Conservation (phyloP, 192 early-diverging fungal species). For the Podila horticola region DNA sequence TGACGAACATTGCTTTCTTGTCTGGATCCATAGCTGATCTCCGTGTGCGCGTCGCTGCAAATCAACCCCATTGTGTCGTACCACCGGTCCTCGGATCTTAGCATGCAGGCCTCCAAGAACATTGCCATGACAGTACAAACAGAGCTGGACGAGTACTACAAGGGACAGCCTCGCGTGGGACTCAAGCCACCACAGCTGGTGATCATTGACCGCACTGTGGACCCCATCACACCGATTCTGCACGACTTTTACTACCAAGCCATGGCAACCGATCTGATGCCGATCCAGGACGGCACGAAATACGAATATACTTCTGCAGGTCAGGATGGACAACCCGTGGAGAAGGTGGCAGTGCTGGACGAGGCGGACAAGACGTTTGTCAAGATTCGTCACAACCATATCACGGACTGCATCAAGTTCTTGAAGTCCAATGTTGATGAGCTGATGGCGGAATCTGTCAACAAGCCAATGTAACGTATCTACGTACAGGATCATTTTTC, state of each 20-base stretch:
- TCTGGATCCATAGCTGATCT: constrained; percentile 73
- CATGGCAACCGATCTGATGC: constrained; percentile 91
- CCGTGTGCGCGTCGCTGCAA: constrained; percentile 88
- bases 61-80: constrained; percentile 96
- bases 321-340: constrained; percentile 59
- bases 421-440: constrained; percentile 77
- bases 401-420: constrained; percentile 80
- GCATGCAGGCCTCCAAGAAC: constrained; percentile 70
- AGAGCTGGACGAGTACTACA: constrained; percentile 86
- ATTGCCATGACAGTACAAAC: constrained; percentile 86
- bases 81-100: constrained; percentile 77
- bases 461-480: constrained; percentile 25
- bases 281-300: constrained; percentile 70
- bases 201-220: constrained; percentile 91
- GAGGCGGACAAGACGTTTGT: constrained; percentile 85
- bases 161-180: constrained; percentile 72
- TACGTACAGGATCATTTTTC: too few species aligned
- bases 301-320: constrained; percentile 66
- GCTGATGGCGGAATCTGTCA: constrained; percentile 64
- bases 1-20: constrained; percentile 14
- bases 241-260: constrained; percentile 99
- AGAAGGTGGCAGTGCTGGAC: constrained; percentile 68
- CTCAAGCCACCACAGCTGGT: constrained; percentile 68
- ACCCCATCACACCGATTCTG: constrained; percentile 89
- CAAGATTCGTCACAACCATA: constrained; percentile 82